A percentile compares a stretch with the other conserved stretches of the same genome.
These are phyloP conservation scores for Colletotrichum phormii DNA, from an alignment of 2,329 filamentous ascomycete species.

Conservation along the genomic window DNA sequence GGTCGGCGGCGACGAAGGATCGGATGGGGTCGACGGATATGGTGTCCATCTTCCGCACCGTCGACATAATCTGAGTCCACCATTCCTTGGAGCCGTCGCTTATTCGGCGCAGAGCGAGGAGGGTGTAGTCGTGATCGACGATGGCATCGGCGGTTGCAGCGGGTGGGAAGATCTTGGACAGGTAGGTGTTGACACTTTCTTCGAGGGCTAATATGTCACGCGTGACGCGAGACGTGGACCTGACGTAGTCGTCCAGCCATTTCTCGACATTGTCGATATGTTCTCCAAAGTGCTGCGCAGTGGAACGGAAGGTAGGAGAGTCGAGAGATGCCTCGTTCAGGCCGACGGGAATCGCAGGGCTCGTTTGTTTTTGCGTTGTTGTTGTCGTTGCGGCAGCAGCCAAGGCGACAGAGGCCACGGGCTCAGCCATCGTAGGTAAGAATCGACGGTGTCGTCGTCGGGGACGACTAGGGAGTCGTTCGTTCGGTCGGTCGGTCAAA, in stretches of 20 bases:
- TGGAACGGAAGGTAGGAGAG: conserved; percentile 93
- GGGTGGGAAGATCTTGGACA: conserved; percentile 81
- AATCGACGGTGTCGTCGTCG: background rate
- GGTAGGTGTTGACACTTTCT: conserved; percentile 79
- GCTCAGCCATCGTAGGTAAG: conserved; percentile 31
- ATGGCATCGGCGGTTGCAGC: conserved; percentile 82
- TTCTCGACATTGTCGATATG: conserved; percentile 91
- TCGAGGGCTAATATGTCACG: conserved; percentile 80
- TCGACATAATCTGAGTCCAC: conserved; percentile 81
- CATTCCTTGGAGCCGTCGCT: conserved; percentile 89
- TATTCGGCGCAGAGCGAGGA: conserved; percentile 86
- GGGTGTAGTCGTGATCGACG: conserved; percentile 94
- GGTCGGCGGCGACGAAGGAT: conserved; percentile 80
- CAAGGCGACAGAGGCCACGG: conserved; percentile 22
- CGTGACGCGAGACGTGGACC: conserved; percentile 65
- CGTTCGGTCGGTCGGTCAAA: conserved; percentile 7
- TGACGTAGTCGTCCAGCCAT: conserved; percentile 80
- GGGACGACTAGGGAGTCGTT: background rate
- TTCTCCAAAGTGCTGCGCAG: conserved; percentile 86
- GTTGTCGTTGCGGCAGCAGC: conserved; percentile 19
- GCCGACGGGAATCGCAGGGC: conserved; percentile 75
- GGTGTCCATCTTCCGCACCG: conserved; percentile 81
- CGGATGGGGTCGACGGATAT: conserved; percentile 86
- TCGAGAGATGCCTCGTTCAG: conserved; percentile 96
- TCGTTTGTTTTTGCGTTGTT: conserved; percentile 39